A percentile compares a stretch with the other conserved stretches of the same genome.
phyloP scores from a whole-genome alignment of 148 eudicot species.

The Vaccinium macrocarpon region DNA sequence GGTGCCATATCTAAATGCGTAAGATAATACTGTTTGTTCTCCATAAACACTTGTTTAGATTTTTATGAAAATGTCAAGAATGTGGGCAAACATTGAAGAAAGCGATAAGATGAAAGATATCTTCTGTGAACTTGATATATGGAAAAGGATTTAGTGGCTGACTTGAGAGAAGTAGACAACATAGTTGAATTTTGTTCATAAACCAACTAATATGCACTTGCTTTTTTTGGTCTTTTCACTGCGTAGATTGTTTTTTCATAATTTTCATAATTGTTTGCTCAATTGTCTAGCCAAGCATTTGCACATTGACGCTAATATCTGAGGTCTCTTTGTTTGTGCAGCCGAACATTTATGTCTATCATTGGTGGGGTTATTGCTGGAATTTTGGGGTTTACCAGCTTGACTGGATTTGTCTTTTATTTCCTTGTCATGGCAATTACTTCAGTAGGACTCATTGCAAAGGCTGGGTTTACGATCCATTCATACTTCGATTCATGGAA shows the following conservation, averaged over 20 bases:
- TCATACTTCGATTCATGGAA: constrained; percentile 91
- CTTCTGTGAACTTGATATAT: too few species aligned
- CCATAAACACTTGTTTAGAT: too few species aligned
- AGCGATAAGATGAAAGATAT: background rate
- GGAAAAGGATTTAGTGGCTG: background rate
- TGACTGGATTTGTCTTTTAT: constrained; percentile 81
- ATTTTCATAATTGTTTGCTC: background rate
- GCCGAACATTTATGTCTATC: constrained; percentile 93
- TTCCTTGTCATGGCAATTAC: constrained; percentile 84
- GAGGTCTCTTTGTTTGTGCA: constrained; percentile 34
- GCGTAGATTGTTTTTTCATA: background rate
- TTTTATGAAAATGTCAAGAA: too few species aligned
- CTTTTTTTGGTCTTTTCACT: background rate
- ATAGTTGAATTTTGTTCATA: background rate
- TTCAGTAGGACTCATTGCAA: constrained; percentile 76
- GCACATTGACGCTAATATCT: background rate
- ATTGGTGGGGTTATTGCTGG: constrained; percentile 91
- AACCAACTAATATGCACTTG: background rate
- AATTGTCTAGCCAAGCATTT: background rate
- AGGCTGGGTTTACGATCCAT: constrained; percentile 74
- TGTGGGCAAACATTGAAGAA: background rate
- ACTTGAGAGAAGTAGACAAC: background rate
- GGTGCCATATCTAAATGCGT: too few species aligned
- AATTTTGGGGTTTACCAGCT: constrained; percentile 59
- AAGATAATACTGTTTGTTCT: too few species aligned